Percentiles rank a stretch among this genome's conserved stretches.
Conservation (phyloP, 1,139 yeast genomes). For the Geotrichum phurueaensis region DNA sequence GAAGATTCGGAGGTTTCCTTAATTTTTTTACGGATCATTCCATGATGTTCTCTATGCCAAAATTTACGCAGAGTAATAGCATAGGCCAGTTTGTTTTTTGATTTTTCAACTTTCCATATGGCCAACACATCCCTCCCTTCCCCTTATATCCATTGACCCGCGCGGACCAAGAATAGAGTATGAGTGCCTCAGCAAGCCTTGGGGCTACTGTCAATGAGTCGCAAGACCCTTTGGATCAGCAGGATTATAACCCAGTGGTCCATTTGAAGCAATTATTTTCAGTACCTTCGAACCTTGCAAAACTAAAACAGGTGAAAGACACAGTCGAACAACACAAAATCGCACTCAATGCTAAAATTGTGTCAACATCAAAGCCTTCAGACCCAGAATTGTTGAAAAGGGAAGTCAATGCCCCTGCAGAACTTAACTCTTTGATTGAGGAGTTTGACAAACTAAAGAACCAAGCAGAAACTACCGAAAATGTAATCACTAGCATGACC, state of each 20-base stretch:
- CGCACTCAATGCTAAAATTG: conserved; percentile 30
- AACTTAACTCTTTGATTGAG: conserved; percentile 36
- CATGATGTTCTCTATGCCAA: neutral
- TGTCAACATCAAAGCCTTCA: neutral
- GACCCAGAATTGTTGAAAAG: neutral
- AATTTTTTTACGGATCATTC: neutral
- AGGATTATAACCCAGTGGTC: conserved; percentile 37
- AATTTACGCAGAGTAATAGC: neutral
- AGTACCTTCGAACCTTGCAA: conserved; percentile 22
- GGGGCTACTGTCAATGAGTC: neutral
- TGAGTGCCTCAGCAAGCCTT: neutral
- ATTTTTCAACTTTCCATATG: neutral
- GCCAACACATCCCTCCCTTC: neutral
- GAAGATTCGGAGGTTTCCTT: neutral
- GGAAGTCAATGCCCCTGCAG: conserved; percentile 9
- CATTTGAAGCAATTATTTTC: conserved; percentile 38
- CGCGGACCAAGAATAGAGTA: neutral
- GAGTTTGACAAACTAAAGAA: conserved; percentile 43
- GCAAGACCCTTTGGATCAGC: conserved; percentile 15
- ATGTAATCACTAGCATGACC: conserved; percentile 63
- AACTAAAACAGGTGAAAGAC: conserved; percentile 23
- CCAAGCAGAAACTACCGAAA: conserved; percentile 54
- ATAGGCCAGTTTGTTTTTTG: neutral
- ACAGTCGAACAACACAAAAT: conserved; percentile 42
- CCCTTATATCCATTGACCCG: neutral